Conservation (phyloP, 1,284 basidiomycete genomes). For the Gyrodon tennesseensis region DNA sequence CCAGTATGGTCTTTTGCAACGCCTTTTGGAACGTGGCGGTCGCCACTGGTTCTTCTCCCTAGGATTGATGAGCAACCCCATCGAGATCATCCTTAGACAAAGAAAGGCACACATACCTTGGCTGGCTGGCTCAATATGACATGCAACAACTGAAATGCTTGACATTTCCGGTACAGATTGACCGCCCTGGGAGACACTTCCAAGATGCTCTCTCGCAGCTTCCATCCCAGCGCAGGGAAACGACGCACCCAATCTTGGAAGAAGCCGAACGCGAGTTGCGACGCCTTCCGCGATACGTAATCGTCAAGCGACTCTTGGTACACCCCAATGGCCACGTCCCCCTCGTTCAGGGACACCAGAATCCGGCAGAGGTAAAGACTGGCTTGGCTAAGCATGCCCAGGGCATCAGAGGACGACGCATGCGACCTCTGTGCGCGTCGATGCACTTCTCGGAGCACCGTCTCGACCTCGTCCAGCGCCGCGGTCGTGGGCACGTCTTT, state of each 20-base stretch:
- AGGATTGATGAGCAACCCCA: slow-evolving; percentile 8
- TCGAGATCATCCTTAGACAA: neutral
- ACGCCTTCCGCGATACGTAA: slow-evolving; percentile 81
- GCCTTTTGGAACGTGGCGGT: slow-evolving; percentile 50
- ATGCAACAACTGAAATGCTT: slow-evolving; percentile 74
- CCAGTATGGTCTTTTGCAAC: slow-evolving; percentile 56
- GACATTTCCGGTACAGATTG: slow-evolving; percentile 74
- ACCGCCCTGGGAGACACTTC: slow-evolving; percentile 58
- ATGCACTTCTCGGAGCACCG: slow-evolving; percentile 71
- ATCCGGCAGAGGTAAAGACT: slow-evolving; percentile 72
- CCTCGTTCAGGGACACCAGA: slow-evolving; percentile 52
- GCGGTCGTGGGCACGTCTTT: slow-evolving; percentile 61
- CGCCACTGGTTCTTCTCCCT: slow-evolving; percentile 45
- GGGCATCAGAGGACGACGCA: slow-evolving; percentile 60
- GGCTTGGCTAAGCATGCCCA: slow-evolving; percentile 64
- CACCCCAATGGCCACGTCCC: slow-evolving; percentile 51
- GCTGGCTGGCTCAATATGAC: slow-evolving; percentile 60
- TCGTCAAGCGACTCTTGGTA: slow-evolving; percentile 75
- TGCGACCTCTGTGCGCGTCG: slow-evolving; percentile 68
- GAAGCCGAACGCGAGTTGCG: slow-evolving; percentile 71
- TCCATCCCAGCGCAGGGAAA: slow-evolving; percentile 69
- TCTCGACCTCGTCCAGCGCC: slow-evolving; percentile 44
- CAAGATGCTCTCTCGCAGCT: slow-evolving; percentile 60
- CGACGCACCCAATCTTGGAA: slow-evolving; percentile 78
- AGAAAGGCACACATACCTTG: slow-evolving; percentile 28